Evolutionary conservation across 2,329 filamentous ascomycete genomes (phyloP).

Genomic region (Colletotrichum sp.): DNA sequence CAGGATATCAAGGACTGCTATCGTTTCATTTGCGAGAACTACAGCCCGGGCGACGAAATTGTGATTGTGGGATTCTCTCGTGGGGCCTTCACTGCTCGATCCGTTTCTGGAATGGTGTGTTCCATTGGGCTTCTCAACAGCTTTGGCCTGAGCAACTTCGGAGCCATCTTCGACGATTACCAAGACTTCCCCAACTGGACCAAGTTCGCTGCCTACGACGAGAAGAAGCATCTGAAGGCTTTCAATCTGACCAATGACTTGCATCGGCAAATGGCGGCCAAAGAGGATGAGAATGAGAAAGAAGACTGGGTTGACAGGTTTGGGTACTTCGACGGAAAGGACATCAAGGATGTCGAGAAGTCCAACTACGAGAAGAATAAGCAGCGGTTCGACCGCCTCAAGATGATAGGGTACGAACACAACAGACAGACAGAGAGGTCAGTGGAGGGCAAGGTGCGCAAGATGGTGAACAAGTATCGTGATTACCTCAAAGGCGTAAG

Average conservation of each 20-base stretch:
- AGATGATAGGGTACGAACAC: not conserved
- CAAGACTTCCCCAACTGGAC: constrained; percentile 15
- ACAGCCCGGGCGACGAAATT: constrained; percentile 35
- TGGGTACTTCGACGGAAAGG: not conserved
- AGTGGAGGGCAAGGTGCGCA: not conserved
- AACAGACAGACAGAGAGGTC: not conserved
- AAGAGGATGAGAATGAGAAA: not conserved
- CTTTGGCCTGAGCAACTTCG: constrained; percentile 5
- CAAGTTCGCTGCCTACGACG: not conserved
- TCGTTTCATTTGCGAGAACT: constrained; percentile 41
- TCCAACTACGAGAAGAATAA: not conserved
- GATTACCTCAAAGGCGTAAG: not conserved
- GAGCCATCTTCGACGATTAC: constrained; percentile 18
- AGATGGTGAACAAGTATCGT: not conserved
- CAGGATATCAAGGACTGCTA: constrained; percentile 38
- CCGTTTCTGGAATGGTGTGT: constrained; percentile 30
- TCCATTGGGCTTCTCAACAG: constrained; percentile 19
- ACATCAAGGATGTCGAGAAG: not conserved
- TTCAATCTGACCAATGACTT: not conserved
- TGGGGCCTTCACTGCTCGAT: constrained; percentile 40
- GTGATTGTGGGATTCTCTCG: constrained; percentile 40
- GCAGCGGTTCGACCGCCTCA: not conserved
- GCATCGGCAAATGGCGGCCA: not conserved
- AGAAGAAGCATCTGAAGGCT: not conserved
- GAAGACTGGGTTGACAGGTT: not conserved